Evolutionary conservation across 2,329 filamentous ascomycete genomes (phyloP).

Genomic region (Botryotinia globosa): DNA sequence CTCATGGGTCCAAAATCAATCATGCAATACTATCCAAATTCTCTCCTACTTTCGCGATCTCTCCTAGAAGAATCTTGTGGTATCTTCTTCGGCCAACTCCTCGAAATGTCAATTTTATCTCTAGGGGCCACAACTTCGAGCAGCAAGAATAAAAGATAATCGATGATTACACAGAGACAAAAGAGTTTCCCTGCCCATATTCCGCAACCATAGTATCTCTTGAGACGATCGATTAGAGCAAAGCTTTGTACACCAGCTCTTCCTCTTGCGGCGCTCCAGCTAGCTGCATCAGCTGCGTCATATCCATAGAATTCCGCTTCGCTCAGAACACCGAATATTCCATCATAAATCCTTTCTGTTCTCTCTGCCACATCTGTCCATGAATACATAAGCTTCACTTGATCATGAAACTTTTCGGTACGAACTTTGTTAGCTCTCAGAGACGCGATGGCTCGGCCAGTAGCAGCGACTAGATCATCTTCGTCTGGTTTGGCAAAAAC

Average conservation of each 20-base stretch:
- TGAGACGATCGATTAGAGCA: slow-evolving; percentile 88
- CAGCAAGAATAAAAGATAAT: slow-evolving; percentile 86
- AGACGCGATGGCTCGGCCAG: slow-evolving; percentile 82
- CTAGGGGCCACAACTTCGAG: slow-evolving; percentile 85
- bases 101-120: slow-evolving; percentile 81
- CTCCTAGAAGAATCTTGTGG: slow-evolving; percentile 14
- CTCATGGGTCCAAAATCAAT: not conserved
- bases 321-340: slow-evolving; percentile 80
- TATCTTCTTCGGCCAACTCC: slow-evolving; percentile 83
- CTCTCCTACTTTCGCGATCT: slow-evolving; percentile 6
- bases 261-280: slow-evolving; percentile 69
- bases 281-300: slow-evolving; percentile 58
- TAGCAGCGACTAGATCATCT: slow-evolving; percentile 87
- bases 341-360: slow-evolving; percentile 92
- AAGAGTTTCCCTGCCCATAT: slow-evolving; percentile 99
- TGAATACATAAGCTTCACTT: slow-evolving; percentile 98
- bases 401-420: slow-evolving; percentile 92
- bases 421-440: slow-evolving; percentile 82
- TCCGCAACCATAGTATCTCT: slow-evolving; percentile 95
- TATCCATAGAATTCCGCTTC: slow-evolving; percentile 88
- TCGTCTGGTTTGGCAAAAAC: slow-evolving; percentile 96
- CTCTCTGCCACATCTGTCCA: slow-evolving; percentile 94
- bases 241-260: slow-evolving; percentile 75
- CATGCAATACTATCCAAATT: not conserved
- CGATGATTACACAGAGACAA: slow-evolving; percentile 88